phyloP scores from a whole-genome alignment of 2,329 filamentous ascomycete species.

The Aspergillus fijiensis region DNA sequence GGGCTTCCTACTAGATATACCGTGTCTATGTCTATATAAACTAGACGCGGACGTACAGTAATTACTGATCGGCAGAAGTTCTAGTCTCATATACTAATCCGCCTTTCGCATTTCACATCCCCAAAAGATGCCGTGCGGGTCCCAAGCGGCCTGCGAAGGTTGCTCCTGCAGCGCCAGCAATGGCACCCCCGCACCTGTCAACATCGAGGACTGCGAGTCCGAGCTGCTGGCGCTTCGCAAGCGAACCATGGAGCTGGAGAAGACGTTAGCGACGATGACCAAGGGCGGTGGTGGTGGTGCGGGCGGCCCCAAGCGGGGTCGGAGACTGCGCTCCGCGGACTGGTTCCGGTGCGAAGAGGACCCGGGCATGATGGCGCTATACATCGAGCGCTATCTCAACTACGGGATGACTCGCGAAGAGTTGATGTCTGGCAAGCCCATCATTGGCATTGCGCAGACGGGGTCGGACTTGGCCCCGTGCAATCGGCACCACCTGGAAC shows the following conservation, averaged over 20 bases:
- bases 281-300: constrained; percentile 13
- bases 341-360: constrained; percentile 49
- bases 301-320: constrained; percentile 10
- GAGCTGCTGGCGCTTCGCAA: constrained; percentile 41
- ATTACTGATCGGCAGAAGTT: background rate
- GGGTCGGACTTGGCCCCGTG: constrained; percentile 54
- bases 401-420: constrained; percentile 52
- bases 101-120: background rate
- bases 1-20: background rate
- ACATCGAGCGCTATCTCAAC: constrained; percentile 54
- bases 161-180: constrained; percentile 32
- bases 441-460: constrained; percentile 55
- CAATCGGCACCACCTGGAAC: constrained; percentile 51
- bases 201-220: constrained; percentile 44
- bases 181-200: constrained; percentile 21
- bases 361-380: constrained; percentile 48
- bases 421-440: constrained; percentile 50
- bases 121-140: constrained; percentile 18
- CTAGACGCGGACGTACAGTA: background rate
- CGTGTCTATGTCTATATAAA: background rate
- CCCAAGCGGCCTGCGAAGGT: constrained; percentile 32
- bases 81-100: background rate
- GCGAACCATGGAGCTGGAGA: constrained; percentile 40
- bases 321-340: constrained; percentile 41
- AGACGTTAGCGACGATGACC: constrained; percentile 31